Evolutionary conservation across 768 basidiomycete species (phyloP).

Genomic region (Rhodocollybia butyracea): DNA sequence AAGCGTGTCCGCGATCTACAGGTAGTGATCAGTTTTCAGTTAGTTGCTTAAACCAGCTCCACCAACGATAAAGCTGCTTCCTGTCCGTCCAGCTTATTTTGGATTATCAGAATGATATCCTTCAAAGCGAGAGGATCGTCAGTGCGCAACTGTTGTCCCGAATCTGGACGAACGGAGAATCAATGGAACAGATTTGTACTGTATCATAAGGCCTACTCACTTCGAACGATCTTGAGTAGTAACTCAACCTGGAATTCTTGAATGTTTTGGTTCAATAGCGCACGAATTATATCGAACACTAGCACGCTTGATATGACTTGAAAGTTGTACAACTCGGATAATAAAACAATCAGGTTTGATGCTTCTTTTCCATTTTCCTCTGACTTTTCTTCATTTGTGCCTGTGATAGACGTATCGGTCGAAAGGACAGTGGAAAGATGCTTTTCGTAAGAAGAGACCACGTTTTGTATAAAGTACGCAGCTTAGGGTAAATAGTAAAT

Average conservation of each 20-base stretch:
- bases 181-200: not conserved
- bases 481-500: slow-evolving; percentile 38
- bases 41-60: not conserved
- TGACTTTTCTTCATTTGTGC: slow-evolving; percentile 17
- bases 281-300: slow-evolving; percentile 87
- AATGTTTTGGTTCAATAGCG: slow-evolving; percentile 60
- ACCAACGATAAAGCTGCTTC: slow-evolving; percentile 49
- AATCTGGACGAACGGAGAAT: slow-evolving; percentile 49
- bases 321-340: slow-evolving; percentile 95
- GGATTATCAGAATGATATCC: slow-evolving; percentile 84
- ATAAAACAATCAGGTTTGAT: slow-evolving; percentile 80
- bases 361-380: slow-evolving; percentile 75
- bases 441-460: slow-evolving; percentile 64
- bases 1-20: slow-evolving; percentile 85
- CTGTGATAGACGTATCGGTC: slow-evolving; percentile 4
- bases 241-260: slow-evolving; percentile 84
- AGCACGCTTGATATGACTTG: slow-evolving; percentile 86
- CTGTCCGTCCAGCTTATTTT: slow-evolving; percentile 58
- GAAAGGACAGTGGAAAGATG: slow-evolving; percentile 38
- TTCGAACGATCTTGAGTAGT: slow-evolving; percentile 78
- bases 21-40: slow-evolving; percentile 5
- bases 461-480: slow-evolving; percentile 77
- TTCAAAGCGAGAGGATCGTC: slow-evolving; percentile 93
- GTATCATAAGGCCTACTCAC: slow-evolving; percentile 37
- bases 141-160: slow-evolving; percentile 85